Base-by-base conservation (phyloP, 305 asterid species). In the Fraxinus angustifolia region DNA sequence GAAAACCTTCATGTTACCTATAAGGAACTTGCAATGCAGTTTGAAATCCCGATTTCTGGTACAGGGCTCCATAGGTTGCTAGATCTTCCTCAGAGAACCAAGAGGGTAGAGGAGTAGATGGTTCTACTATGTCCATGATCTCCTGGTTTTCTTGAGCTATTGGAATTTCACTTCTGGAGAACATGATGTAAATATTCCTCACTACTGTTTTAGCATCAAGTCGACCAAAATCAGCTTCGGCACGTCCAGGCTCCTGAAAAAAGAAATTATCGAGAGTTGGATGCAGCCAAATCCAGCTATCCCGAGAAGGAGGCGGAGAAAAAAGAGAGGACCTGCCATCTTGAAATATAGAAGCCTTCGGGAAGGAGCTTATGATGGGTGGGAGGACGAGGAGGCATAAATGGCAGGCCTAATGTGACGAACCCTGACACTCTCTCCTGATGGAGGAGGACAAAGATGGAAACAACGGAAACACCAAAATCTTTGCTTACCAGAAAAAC, bases 321-420 rank as follows among this genome's bases (percentile, higher is more conserved):
- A 50, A 26, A 45, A 17, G 58, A 4, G 19, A 74, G 23, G 81
- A 40, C 95, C 92, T 77, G 84, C 88, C 88, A 91, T 84, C 95
- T 82, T 78, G 87, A 53, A 74, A 91, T 60, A 78, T 91, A 90
- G 79, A 87, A 85, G 58, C 93, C 93, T 60, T 84, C 79, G 3
- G 90, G 91, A 71, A 85, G 84, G 76, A 26, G 16, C n/a, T 67
- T 38, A 8, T 36, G 79, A 28, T 26, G 74, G 10, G 78, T 0
- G 17, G 35, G 35, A 34, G 86, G 86, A 35, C 75, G 83, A 4
- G 80, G 79, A 34, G 80, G 78, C 78, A 84, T 8, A 50, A 86
- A 91, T 23, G 93, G 92, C 21, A 88, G 80, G 10, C 91, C 92
- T n/a, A 89, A 53, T 65, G 88, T 86, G 28, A 85, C 88, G 28